A percentile compares a stretch with the other conserved stretches of the same genome.
Evolutionary conservation across 257 asterid species (phyloP).

Genomic region (Anisodus tanguticus): DNA sequence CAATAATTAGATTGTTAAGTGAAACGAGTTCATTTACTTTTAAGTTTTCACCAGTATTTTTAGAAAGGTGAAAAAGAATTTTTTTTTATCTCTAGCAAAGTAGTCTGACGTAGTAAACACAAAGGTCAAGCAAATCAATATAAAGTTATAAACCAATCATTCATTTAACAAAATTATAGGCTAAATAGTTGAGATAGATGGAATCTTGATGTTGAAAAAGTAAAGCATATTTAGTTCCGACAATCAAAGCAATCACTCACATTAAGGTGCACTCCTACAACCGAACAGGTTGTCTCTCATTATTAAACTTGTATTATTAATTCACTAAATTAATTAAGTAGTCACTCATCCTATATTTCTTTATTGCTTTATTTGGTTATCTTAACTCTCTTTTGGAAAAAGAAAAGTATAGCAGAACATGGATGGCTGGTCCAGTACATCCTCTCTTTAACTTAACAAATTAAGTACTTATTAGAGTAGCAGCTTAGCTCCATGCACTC

Average conservation of each 20-base stretch:
- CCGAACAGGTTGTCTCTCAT: slow-evolving; percentile 66
- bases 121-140: too few species aligned
- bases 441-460: slow-evolving; percentile 10
- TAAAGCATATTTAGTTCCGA: slow-evolving; percentile 54
- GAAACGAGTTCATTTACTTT: not conserved
- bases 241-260: slow-evolving; percentile 59
- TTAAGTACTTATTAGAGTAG: not conserved
- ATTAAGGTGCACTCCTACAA: slow-evolving; percentile 43
- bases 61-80: not conserved
- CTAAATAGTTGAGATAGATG: not conserved
- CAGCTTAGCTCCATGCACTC: slow-evolving; percentile 36
- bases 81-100: not conserved
- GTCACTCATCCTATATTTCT: not conserved
- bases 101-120: not conserved
- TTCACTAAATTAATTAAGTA: slow-evolving; percentile 2
- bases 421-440: slow-evolving; percentile 23
- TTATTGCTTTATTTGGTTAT: slow-evolving; percentile 19
- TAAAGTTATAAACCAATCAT: not conserved
- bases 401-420: slow-evolving; percentile 20
- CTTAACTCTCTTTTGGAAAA: not conserved
- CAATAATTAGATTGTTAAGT: not conserved
- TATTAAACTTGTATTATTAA: slow-evolving; percentile 14
- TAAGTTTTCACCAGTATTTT: not conserved
- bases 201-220: slow-evolving; percentile 32
- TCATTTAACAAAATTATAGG: slow-evolving; percentile 13